phyloP scores from a whole-genome alignment of 306 rosid genomes.

The Cicer yamashitae region DNA sequence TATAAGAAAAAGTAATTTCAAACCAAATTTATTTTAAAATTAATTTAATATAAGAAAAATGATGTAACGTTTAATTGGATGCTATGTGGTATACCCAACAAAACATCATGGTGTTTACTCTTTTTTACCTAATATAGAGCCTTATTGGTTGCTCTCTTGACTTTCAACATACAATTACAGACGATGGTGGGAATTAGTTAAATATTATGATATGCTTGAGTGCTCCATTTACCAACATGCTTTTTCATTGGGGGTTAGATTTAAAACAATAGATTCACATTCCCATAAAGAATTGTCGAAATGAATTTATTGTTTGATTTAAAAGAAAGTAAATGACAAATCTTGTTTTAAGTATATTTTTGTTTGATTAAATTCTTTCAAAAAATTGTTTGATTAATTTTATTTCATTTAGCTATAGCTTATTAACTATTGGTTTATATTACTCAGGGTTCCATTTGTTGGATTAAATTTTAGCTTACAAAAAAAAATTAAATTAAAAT shows the following conservation, averaged over 20 bases:
- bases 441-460: too few relatives aligned
- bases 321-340: neutral
- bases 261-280: neutral
- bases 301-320: neutral
- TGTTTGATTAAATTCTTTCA: neutral
- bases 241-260: constrained; percentile 13
- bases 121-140: constrained; percentile 5
- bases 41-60: too few relatives aligned
- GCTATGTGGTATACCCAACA: too few relatives aligned
- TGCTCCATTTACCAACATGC: constrained; percentile 5
- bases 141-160: constrained; percentile 31
- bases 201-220: neutral
- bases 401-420: too few relatives aligned
- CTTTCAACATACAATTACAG: constrained; percentile 5
- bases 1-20: too few relatives aligned
- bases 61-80: too few relatives aligned
- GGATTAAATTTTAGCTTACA: too few relatives aligned
- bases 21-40: too few relatives aligned
- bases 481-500: too few relatives aligned
- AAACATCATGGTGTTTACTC: too few relatives aligned
- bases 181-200: neutral
- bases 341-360: neutral
- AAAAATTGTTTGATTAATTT: too few relatives aligned
- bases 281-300: neutral
- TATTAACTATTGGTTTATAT: too few relatives aligned